Conservation (phyloP, 371 early-diverging fungal genomes). For the Circinella umbellata region DNA sequence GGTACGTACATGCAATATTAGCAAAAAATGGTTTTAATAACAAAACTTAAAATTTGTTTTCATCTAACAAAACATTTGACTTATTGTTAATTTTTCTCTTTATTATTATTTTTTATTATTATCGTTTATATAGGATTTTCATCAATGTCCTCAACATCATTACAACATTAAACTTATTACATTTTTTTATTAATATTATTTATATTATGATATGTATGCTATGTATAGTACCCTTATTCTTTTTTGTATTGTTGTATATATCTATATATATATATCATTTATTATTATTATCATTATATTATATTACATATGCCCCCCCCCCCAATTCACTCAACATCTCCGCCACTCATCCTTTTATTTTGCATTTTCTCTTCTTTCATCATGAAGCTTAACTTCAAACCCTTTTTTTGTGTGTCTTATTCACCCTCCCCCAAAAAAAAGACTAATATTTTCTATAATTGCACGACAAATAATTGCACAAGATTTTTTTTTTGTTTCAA, state of each 20-base stretch:
- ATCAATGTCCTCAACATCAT: not conserved
- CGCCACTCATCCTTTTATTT: no score
- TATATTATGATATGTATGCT: conserved; percentile 5
- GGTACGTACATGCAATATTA: conserved; percentile 15
- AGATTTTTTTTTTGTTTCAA: not conserved
- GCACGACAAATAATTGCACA: conserved; percentile 4
- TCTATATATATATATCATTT: not conserved
- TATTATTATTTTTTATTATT: no score
- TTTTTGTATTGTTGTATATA: not conserved
- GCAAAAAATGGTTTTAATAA: not conserved
- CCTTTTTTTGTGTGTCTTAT: no score
- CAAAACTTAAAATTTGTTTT: not conserved
- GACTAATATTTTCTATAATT: not conserved
- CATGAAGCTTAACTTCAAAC: no score
- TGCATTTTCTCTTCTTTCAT: not conserved
- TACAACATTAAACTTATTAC: not conserved
- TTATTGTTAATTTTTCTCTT: not conserved
- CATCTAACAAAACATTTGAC: not conserved
- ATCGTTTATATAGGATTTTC: no score
- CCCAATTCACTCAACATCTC: no score
- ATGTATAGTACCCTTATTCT: conserved; percentile 11
- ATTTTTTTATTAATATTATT: not conserved
- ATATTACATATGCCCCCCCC: not conserved
- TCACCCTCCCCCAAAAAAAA: no score
- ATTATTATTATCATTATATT: conserved; percentile 4